Base-by-base conservation (phyloP, 225 moss, liverwort and hornwort genomes). In the Bryum argenteum region DNA sequence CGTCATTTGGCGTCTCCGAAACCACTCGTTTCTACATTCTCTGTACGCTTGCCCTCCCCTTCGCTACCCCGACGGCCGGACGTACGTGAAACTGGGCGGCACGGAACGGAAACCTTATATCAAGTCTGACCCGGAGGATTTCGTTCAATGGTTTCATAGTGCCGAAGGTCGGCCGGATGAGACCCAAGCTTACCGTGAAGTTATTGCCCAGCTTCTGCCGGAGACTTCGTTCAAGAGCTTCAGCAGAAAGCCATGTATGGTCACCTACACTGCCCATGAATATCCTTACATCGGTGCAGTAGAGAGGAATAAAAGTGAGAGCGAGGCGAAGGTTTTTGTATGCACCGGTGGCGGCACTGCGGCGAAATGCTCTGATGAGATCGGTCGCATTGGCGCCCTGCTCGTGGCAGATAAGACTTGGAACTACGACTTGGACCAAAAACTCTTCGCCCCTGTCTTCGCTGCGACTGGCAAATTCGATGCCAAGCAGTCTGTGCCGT, bases 311-410 rank as follows among this genome's bases (percentile, higher is more conserved):
- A 73, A 88, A 56, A 66, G 64, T 26, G 44, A 10, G 53, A 65
- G 67, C 6, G 78, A 85, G 14, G 88, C 91, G 50, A 82, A 74
- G 65, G 77, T 96, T 17, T 96, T 88, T 81, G 87, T 93, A 18
- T 91, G 88, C 65, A 90, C 91, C 0, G 96, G 96, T 20, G 93
- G 96, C 28, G 96, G 93, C 13, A 85, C 89, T 5, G 87, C 88
- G 54, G 96, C 96, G 14, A 93, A 96, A 67, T 96, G 91, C 11
- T 87, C 93, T 1, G 91, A 96, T 63, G 96, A 96, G 76, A 96
- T 96, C 33, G 96, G 96, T 45, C 93, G 93, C 71, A 88, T 96
- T 9, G 96, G 91, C 50, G 96, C 96, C 15, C 79, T 87, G 58
- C 90, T 93, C 3, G 73, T 96, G 62, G 55, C 82, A 15, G 47